Base-by-base conservation (phyloP, 768 basidiomycete genomes). In the Boletus coccyginus region DNA sequence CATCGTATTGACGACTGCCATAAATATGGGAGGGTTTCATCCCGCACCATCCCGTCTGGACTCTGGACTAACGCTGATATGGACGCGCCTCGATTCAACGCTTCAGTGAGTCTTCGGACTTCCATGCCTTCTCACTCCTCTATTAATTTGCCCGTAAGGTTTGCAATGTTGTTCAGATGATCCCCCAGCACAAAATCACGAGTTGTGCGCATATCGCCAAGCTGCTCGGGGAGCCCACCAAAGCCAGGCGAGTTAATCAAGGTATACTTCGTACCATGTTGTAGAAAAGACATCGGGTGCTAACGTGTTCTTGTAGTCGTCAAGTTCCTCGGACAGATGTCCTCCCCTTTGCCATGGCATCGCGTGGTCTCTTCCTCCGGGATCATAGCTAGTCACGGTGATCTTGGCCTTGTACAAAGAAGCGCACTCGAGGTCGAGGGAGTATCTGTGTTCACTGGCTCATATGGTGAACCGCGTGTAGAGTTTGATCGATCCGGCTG, bases 201-300 rank as follows among this genome's bases (percentile, higher is more conserved):
- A 87, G 81, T 46, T 92, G 66, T 88, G 87, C 84, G 10, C 88
- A 92, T 65, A 82, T 92, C 52, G 90, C 90, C 5, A 89, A 85
- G 63, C 75, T 92, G 6, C 78, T 88, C 44, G 89, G 89, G 19
- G 86, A 86, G 81, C 89, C 89, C 0, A 77, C 75, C 14, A 81
- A 92, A 69, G 83, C 89, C 10, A 78, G 90, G 45, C 87, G 87
- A 59, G 89, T 92, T n/a, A 90, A 87, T 3, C 86, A 90, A 80
- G 87, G 90, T 87, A 61, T 46, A 73, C 16, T 14, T 17, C 35
- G 46, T 29, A 33, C 14, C 19, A 17, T 45, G 19, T 27, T 21
- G 17, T 27, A 9, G 24, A 27, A 35, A 24, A 19, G 44, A 5
- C 39, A 80, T 31, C 27, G 7, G 12, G 8, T 21, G 7, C 3